Conservation (phyloP, 345 rosid genomes). For the sweet orange (Citrus sinensis) region DVS_A1.0 CM039169.1:27029501-27030000, state of each 20-base stretch:
- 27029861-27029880: slow-evolving; percentile 17
- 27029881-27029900: not conserved
- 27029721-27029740: slow-evolving; percentile 17
- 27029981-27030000: not conserved
- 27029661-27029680: not conserved
- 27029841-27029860: slow-evolving; percentile 5
- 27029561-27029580: slow-evolving; percentile 70
- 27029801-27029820: not conserved
- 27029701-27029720: not conserved
- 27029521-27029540: slow-evolving; percentile 82
- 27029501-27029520: slow-evolving; percentile 67
- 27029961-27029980: slow-evolving; percentile 4
- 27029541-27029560: slow-evolving; percentile 76
- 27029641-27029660: not conserved
- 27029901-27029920: not conserved
- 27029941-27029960: not conserved
- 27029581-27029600: slow-evolving; percentile 71
- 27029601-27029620: slow-evolving; percentile 35
- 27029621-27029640: not conserved
- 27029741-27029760: slow-evolving; percentile 8
- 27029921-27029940: not conserved
- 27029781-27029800: not conserved
- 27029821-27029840: not conserved
- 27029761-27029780: not conserved
- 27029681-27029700: not conserved